These are phyloP conservation scores for Diaporthe aspalathi DNA, from an alignment of 2,329 filamentous ascomycete species.

Conservation along the genomic window DNA sequence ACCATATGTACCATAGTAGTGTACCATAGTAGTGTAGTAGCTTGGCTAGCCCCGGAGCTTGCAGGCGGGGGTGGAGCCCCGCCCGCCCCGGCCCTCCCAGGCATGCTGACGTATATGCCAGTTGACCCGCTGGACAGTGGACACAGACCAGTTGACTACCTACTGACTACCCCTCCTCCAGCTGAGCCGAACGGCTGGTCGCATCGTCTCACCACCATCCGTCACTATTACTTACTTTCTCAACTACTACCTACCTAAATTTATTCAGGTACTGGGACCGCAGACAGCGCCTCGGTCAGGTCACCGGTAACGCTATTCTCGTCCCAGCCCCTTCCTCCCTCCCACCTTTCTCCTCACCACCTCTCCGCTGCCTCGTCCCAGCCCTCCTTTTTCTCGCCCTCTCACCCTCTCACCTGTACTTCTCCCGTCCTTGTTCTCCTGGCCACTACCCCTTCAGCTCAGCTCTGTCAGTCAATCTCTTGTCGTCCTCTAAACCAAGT, in stretches of 20 bases:
- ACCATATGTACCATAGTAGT: no score
- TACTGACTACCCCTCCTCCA: conserved; percentile 29
- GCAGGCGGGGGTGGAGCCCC: conserved; percentile 20
- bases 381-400: background rate
- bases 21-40: background rate
- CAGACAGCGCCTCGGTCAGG: no score
- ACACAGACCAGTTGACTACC: no score
- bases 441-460: background rate
- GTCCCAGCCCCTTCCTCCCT: background rate
- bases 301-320: background rate
- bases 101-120: conserved; percentile 24
- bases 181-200: conserved; percentile 10
- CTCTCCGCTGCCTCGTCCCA: background rate
- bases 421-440: background rate
- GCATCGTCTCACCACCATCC: background rate
- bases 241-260: no score
- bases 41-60: background rate
- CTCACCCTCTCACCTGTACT: no score
- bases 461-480: background rate
- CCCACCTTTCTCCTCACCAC: background rate
- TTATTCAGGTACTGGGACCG: background rate
- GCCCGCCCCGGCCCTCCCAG: background rate
- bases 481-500: background rate
- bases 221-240: background rate
- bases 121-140: no score